Base-by-base conservation (phyloP, 2,329 filamentous ascomycete genomes). In the Tolypocladium paradoxum region DNA sequence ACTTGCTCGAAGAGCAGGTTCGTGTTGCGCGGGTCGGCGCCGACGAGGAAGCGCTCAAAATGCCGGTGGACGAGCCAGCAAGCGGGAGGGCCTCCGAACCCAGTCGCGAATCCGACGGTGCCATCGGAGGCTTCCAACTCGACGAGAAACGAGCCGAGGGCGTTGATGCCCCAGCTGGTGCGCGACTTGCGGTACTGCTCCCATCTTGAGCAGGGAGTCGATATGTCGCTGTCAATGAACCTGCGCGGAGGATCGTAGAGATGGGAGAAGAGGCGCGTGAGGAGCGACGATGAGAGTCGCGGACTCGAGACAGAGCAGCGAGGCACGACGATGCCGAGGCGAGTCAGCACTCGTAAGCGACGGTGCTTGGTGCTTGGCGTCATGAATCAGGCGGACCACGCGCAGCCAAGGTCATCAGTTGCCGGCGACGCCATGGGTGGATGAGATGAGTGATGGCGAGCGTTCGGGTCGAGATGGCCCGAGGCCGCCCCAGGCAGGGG, bases 141-240 rank as follows among this genome's bases (percentile, higher is more conserved):
- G 8, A 96, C 81, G 62, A 90, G 87, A 72, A 96, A 95, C 0
- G 90, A 95, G 2, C 91, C 91, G 29, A 96, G 74, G 8, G 96
- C 90, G 63, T 96, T 96, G 77, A 96, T 96, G 37, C 91, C 91
- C 88, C 90, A 96, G 68, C 85, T 90, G 14, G 90, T 96, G 61
- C 91, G 80, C 37, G 90, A 96, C 56, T 85, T 82, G 60, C 90
- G 84, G 71, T 95, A 96, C 61, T 91, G 76, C 59, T 93, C 88
- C 81, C 91, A 96, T 70, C 83, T 81, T 49, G 90, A 92, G 80
- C 91, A 95, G 7, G 91, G 91, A 1, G 90, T 96, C 2, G 91
- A 90, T 66, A 96, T 96, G 61, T 91, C 85, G 56, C 86, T 87
- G 72, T 96, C 91, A 59, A 96, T 87, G 61, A 96, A 76, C 91